These are phyloP conservation scores for Annulohypoxylon stygium DNA, from an alignment of 495 filamentous ascomycete species.

Conservation along the genomic window DNA sequence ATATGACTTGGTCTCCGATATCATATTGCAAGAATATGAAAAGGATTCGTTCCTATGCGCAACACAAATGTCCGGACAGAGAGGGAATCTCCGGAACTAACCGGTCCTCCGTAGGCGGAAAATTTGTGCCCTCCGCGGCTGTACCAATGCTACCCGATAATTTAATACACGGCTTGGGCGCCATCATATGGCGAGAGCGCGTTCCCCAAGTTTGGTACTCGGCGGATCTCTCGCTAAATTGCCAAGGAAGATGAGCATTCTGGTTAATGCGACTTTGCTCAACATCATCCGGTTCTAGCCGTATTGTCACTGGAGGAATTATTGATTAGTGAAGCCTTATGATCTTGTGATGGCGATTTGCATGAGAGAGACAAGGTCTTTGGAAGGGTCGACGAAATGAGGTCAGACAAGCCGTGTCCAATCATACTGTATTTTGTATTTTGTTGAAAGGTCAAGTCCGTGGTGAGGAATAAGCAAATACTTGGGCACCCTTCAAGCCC, in stretches of 20 bases:
- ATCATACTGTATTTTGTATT: background rate
- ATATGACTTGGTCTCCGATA: background rate
- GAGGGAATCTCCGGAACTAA: constrained; percentile 10
- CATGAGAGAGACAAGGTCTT: constrained; percentile 3
- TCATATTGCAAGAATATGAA: background rate
- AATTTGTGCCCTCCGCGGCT: background rate
- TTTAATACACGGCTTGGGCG: constrained; percentile 6
- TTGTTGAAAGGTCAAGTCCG: background rate
- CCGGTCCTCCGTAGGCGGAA: background rate
- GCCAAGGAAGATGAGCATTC: constrained; percentile 23
- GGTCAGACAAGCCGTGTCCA: constrained; percentile 3
- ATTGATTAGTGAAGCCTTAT: background rate
- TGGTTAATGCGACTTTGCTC: constrained; percentile 27
- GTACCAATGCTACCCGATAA: background rate
- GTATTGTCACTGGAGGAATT: background rate
- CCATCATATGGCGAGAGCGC: background rate
- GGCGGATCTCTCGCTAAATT: constrained; percentile 1
- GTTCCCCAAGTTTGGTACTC: constrained; percentile 11
- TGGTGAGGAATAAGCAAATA: constrained; percentile 1
- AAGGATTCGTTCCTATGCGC: constrained; percentile 3
- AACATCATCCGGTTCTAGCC: constrained; percentile 18
- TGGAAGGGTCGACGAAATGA: background rate
- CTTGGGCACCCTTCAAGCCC: background rate
- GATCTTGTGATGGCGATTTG: background rate
- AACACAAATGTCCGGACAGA: constrained; percentile 1